These are phyloP conservation scores for Fusarium setosum DNA, from an alignment of 2,329 filamentous ascomycete genomes.

Conservation along the genomic window DNA sequence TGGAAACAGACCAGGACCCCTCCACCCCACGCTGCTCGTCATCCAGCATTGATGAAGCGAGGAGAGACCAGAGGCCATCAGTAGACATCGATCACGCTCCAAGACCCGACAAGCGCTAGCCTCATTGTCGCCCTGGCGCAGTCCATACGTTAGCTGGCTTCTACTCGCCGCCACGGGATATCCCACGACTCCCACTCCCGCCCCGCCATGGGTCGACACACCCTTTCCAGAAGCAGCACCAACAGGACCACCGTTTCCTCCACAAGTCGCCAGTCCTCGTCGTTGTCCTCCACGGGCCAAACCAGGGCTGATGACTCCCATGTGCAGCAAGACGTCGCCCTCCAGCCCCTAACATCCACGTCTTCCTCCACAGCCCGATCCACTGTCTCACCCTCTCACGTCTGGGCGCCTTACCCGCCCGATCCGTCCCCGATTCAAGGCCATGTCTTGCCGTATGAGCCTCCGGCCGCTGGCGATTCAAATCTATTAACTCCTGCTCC, in stretches of 20 bases:
- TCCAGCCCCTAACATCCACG: constrained; percentile 46
- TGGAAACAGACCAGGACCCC: not conserved
- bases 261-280: constrained; percentile 30
- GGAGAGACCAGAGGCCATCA: not conserved
- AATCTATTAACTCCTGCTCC: constrained; percentile 38
- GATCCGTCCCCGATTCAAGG: constrained; percentile 34
- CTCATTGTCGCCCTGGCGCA: not conserved
- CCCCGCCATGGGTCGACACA: constrained; percentile 45
- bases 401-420: constrained; percentile 29
- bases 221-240: constrained; percentile 35
- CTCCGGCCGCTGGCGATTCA: constrained; percentile 38
- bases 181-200: constrained; percentile 13
- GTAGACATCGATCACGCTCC: constrained; percentile 22
- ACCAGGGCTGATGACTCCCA: constrained; percentile 44
- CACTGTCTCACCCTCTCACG: constrained; percentile 43
- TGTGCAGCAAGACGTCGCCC: constrained; percentile 45
- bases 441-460: constrained; percentile 42
- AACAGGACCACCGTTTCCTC: constrained; percentile 28
- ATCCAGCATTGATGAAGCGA: too few relatives aligned
- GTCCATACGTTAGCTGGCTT: not conserved
- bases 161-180: constrained; percentile 6
- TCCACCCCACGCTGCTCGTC: not conserved
- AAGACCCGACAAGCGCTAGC: constrained; percentile 6
- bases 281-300: constrained; percentile 37
- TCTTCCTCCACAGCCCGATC: constrained; percentile 41